Conservation (phyloP, 2,329 filamentous ascomycete species). For the Ophidiomyces ophidiicola region DNA sequence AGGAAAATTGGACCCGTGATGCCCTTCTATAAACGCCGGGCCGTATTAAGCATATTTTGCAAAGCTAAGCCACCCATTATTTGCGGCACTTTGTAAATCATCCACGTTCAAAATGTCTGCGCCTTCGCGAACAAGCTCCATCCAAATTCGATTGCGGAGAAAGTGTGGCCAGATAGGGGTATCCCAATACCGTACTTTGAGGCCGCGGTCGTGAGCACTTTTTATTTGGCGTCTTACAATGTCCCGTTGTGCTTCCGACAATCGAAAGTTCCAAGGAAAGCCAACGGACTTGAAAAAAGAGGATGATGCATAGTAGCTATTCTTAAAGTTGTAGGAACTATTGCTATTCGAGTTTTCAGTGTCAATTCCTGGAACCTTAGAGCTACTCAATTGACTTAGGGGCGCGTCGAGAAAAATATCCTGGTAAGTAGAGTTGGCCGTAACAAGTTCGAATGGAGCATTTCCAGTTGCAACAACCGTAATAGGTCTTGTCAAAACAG, state of each 20-base stretch:
- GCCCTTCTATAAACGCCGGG: no score
- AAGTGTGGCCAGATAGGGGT: conserved; percentile 44
- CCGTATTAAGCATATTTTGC: no score
- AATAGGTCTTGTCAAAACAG: conserved; percentile 34
- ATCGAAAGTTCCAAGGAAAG: conserved; percentile 38
- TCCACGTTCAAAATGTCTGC: conserved; percentile 48
- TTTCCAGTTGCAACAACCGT: conserved; percentile 45
- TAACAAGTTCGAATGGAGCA: conserved; percentile 39
- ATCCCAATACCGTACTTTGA: conserved; percentile 47
- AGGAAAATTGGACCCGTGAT: no score
- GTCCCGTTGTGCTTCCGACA: conserved; percentile 36
- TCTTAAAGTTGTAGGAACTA: conserved; percentile 37
- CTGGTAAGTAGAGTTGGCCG: conserved; percentile 37
- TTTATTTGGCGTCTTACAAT: conserved; percentile 41
- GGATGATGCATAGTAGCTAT: conserved; percentile 47
- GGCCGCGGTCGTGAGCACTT: conserved; percentile 39
- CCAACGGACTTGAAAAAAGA: conserved; percentile 41
- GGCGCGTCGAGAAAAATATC: conserved; percentile 48
- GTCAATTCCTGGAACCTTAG: not conserved
- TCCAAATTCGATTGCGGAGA: conserved; percentile 45
- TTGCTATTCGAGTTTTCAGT: conserved; percentile 24
- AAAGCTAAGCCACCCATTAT: conserved; percentile 23
- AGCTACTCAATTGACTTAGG: conserved; percentile 27
- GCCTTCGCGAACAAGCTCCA: conserved; percentile 41
- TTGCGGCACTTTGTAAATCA: conserved; percentile 41